Evolutionary conservation across 352 stramenopile genomes (phyloP), one percentile per base, ranked within the genome.

Genomic region (Phytophthora sp.): DNA sequence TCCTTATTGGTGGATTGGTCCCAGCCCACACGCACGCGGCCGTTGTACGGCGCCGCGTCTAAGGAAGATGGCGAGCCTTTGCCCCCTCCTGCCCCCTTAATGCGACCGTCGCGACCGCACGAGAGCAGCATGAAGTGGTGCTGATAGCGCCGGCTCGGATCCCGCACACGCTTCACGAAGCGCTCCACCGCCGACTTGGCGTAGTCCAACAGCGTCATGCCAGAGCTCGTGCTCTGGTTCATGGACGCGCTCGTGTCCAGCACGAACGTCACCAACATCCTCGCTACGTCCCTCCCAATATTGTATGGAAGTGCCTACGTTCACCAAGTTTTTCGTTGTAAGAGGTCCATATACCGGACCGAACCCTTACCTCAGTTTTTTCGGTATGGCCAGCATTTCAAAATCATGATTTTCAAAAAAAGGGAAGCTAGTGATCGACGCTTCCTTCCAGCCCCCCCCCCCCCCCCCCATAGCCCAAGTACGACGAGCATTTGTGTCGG

Each of bases 191-290:
- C 86, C 31, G 85, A 94, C 77, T 96, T 96, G 74, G 88, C 88
- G 57, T 89, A 94, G 73, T 96, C 88, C 49, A 96, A 73, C 60
- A 96, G 76, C 62, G 88, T 94, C 88, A 96, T 96, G 53, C 88
- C 88, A 53, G 79, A 91, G 75, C 75, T 92, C 42, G 86, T 94
- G 64, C 79, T 90, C 83, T 96, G 88, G 70, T 93, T 94, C 88
- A 96, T 96, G 45, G 88, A 96, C 80, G 86, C 88, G 59, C 80
- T 92, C 73, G 88, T 96, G 76, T 96, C 88, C 66, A 96, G 82
- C 69, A 96, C 87, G 72, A 96, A 96, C 69, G 86, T 94, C 74
- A 96, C 86, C 18, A 96, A 74, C 88, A 96, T 96, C 29, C 29
- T 63, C 5, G 38, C 29, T 11, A 11, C 29, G 29, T 33, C 12